Conservation (phyloP, 164 flowering plant species). For the Amborella trichopoda region DNA sequence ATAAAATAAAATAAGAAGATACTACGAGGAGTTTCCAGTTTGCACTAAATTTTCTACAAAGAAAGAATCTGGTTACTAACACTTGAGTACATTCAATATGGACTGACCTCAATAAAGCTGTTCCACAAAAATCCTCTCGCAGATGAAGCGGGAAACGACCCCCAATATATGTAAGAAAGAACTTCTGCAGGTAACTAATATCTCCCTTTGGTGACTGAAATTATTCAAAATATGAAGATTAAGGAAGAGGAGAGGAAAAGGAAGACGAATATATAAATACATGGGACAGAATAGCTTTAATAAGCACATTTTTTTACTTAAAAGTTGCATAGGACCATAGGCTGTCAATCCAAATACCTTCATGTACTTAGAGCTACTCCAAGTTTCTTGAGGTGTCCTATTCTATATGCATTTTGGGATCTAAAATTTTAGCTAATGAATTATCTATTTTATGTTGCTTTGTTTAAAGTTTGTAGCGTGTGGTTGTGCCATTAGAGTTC, state of each 20-base stretch:
- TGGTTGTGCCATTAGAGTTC: no score
- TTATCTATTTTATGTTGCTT: no score
- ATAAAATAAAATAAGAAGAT: background rate
- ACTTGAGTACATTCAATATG: background rate
- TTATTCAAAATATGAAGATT: background rate
- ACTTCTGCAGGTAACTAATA: conserved; percentile 84
- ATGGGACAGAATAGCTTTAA: background rate
- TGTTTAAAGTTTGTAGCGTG: no score
- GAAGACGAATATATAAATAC: background rate
- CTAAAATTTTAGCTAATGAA: no score
- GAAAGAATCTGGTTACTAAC: no score
- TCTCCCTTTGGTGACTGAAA: conserved; percentile 93
- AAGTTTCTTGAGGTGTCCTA: no score
- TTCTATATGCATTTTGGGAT: no score
- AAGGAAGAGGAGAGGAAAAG: background rate
- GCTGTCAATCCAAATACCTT: background rate
- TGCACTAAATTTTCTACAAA: no score
- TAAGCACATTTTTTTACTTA: background rate
- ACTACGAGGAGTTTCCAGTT: background rate
- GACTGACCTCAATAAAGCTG: conserved; percentile 77
- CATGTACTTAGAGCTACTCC: no score
- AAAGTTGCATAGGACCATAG: background rate
- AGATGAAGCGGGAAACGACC: conserved; percentile 81
- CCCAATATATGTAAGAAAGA: conserved; percentile 88
- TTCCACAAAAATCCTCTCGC: conserved; percentile 97